Evolutionary conservation across 2,329 filamentous ascomycete species (phyloP), one percentile per base, ranked within the genome.

Genomic region (Pyrenochaeta sp.): DNA sequence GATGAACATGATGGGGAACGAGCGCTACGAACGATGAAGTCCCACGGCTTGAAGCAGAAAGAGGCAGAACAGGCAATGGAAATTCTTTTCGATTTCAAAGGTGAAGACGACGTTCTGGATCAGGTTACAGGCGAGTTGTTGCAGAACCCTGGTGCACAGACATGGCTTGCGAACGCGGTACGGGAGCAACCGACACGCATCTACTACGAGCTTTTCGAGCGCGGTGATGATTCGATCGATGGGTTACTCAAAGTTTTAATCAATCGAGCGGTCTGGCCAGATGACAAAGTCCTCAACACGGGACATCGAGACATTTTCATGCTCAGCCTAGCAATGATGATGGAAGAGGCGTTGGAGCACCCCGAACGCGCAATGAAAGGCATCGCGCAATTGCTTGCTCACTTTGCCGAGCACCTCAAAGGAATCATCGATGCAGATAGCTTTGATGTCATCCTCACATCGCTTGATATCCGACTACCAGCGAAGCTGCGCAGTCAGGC

Each of bases 341-440:
- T 97, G 88, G 91, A 96, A 73, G 92, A 91, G 39, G 92, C 92
- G 47, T 87, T 93, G 66, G 91, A 97, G 51, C 75, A 85, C 54
- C 84, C 86, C 32, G 85, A 85, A 39, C 81, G 84, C 41, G 82
- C 85, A 4, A 81, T 88, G 74, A 84, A 85, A 66, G 83, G 82
- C 40, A 83, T 88, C 35, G 82, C 85, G 5, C 80, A 85, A 43
- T 75, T 87, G 14, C 78, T 88, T 27, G 82, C 82, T 30, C 79
- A 85, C 15, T 81, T 85, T 56, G 81, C 82, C 0, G 75, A 75
- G 15, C 76, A 80, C 56, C 69, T 86, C 18, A 86, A 85, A 67
- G 78, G 79, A 4, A 82, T 90, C 63, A 85, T 93, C 55, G 90
- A 93, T 70, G 78, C 82, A 37, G 89, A 92, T 67, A 89, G 88